Evolutionary conservation across 108 stramenopile species (phyloP).

Genomic region (Fragilariopsis cylindrus): DNA sequence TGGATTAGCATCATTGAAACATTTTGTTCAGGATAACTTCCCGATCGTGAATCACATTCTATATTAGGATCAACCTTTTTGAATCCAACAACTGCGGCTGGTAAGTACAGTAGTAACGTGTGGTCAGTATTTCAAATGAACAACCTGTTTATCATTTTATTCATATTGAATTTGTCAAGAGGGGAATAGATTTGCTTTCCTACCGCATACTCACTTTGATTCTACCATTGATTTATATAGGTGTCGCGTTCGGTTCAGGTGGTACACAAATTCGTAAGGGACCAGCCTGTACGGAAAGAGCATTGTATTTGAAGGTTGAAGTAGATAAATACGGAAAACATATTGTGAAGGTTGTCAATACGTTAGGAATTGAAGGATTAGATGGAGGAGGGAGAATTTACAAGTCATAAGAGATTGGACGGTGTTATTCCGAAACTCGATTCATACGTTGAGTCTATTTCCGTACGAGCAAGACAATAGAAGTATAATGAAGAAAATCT

Average conservation of each 20-base stretch:
- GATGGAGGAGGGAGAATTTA: slow-evolving; percentile 59
- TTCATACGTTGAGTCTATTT: slow-evolving; percentile 50
- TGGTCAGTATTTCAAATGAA: too few species aligned
- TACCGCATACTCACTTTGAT: neutral
- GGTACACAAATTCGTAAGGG: slow-evolving; percentile 84
- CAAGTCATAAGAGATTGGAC: slow-evolving; percentile 25
- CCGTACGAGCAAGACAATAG: slow-evolving; percentile 41
- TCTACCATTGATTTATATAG: neutral
- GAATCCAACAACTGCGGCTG: slow-evolving; percentile 86
- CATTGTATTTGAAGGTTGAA: slow-evolving; percentile 75
- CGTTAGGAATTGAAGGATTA: slow-evolving; percentile 71
- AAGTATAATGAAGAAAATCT: slow-evolving; percentile 54
- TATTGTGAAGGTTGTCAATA: slow-evolving; percentile 71
- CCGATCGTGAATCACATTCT: slow-evolving; percentile 80
- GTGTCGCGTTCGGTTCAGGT: slow-evolving; percentile 80
- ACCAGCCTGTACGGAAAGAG: slow-evolving; percentile 79
- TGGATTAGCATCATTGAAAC: slow-evolving; percentile 66
- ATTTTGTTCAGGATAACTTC: slow-evolving; percentile 54
- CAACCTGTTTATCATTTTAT: too few species aligned
- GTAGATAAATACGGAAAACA: slow-evolving; percentile 57
- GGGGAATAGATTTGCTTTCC: neutral
- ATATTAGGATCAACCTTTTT: slow-evolving; percentile 81
- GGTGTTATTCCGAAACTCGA: slow-evolving; percentile 59
- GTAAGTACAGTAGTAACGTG: slow-evolving; percentile 16
- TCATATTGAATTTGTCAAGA: too few species aligned